Base-by-base conservation (phyloP, 1,139 yeast genomes). In the Suhomyces atakaporum region DNA sequence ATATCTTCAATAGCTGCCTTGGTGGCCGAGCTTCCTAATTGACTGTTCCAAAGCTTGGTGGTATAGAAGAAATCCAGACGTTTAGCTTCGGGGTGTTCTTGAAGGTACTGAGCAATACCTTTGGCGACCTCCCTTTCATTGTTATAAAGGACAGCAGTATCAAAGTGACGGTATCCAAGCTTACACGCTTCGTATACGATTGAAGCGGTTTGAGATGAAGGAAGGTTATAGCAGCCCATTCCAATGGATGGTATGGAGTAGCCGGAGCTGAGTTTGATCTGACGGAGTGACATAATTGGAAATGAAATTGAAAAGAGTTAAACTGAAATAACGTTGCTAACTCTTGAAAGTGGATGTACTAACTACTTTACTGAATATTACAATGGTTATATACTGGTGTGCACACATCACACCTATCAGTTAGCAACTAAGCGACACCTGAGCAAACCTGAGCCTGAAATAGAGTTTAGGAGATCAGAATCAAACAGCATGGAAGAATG, bases 11-110 rank as follows among this genome's bases (percentile, higher is more conserved):
- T 59, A 6, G 68, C 69, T 4, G 29, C 24, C 25, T 48, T 49
- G 14, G 67, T 60, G 14, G 41, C 38, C 1, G 26, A 16, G 25
- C 54, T 49, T 2, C 69, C 69, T 30, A 60, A 51, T 42, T 63
- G 66, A 28, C 60, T 57, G 39, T 65, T 61, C 70, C 71, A 64
- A 14, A 46, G 47, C 45, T 68, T 67, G 24, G 73, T 67, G 5
- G 92, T 82, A 54, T 81, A 84, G 49, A 77, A 82, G 15, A 86
- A 74, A 21, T 84, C 89, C 29, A 63, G 65, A 32, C 94, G 63
- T 39, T 67, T 66, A 33, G 69, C 60, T 4, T 42, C 44, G 0
- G 79, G 75, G 28, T 72, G 72, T 25, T 75, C 77, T 3, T 62
- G 49, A n/a, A 83, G 44, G 77, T 81, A 83, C 32, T 66, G 49